Conservation (phyloP, 2,329 filamentous ascomycete genomes). For the Cytospora piceae region DNA sequence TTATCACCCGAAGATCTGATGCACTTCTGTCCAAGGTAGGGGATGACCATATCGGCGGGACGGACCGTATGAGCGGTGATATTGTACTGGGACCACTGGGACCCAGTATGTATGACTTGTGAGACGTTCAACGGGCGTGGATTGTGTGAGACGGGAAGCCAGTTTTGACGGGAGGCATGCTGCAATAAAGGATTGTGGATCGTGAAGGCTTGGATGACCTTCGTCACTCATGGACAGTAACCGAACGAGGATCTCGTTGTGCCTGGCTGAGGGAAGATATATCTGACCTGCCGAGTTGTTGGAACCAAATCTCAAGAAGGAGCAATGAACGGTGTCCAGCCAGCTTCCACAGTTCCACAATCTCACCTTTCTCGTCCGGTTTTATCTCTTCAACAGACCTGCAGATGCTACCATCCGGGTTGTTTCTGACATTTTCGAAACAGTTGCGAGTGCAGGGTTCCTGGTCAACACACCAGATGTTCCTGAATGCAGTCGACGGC, state of each 20-base stretch:
- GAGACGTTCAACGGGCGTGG: not conserved
- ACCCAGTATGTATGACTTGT: constrained; percentile 28
- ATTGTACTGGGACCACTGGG: constrained; percentile 16
- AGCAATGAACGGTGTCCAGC: not conserved
- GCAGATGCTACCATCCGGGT: constrained; percentile 8
- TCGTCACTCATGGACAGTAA: not conserved
- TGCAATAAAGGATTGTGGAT: not conserved
- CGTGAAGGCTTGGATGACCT: not conserved
- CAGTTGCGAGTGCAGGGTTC: constrained; percentile 14
- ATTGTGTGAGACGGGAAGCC: not conserved
- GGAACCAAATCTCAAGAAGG: too few relatives aligned
- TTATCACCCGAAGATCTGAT: constrained; percentile 32
- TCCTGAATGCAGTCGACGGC: constrained; percentile 22
- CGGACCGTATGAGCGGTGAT: constrained; percentile 47
- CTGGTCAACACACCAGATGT: constrained; percentile 14
- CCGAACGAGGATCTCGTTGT: not conserved
- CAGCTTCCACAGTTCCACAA: not conserved
- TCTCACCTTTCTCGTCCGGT: constrained; percentile 12
- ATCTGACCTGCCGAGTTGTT: not conserved
- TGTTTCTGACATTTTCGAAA: constrained; percentile 2
- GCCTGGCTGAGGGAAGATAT: too few relatives aligned
- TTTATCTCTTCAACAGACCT: constrained; percentile 5
- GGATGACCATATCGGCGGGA: constrained; percentile 45
- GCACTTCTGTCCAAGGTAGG: constrained; percentile 38
- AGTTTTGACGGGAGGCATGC: rapidly evolving